Conservation (phyloP, 2,329 filamentous ascomycete species). For the Xylaria sp. region DNA sequence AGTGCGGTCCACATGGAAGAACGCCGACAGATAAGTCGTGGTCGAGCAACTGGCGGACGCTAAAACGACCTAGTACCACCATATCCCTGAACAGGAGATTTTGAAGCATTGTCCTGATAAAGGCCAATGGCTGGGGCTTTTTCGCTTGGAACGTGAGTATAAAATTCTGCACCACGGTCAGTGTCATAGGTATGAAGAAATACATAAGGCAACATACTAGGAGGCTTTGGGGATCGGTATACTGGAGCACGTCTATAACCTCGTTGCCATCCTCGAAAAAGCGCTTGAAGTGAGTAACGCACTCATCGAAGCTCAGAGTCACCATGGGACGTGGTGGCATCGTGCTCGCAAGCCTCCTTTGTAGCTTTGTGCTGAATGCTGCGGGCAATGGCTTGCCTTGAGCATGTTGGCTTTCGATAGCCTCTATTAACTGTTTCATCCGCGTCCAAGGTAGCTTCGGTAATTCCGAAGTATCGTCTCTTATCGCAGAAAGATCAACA, state of each 20-base stretch:
- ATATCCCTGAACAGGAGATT: conserved; percentile 79
- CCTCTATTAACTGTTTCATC: conserved; percentile 62
- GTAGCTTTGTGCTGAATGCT: conserved; percentile 91
- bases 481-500: conserved; percentile 60
- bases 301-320: conserved; percentile 76
- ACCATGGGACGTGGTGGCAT: conserved; percentile 94
- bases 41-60: conserved; percentile 80
- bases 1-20: conserved; percentile 75
- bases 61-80: conserved; percentile 73
- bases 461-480: conserved; percentile 57
- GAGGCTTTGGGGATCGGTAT: conserved; percentile 74
- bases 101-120: conserved; percentile 83
- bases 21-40: conserved; percentile 83
- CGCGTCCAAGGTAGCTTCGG: conserved; percentile 64
- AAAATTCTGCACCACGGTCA: conserved; percentile 67
- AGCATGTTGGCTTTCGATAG: conserved; percentile 68
- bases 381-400: conserved; percentile 74
- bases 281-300: conserved; percentile 74
- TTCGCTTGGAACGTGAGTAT: conserved; percentile 79
- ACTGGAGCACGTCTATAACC: conserved; percentile 73
- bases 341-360: conserved; percentile 90
- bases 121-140: conserved; percentile 84
- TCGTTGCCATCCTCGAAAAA: conserved; percentile 79
- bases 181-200: conserved; percentile 30
- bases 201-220: conserved; percentile 62